These are phyloP conservation scores for Thalassiosira livingstoniorum DNA, from an alignment of 352 stramenopile genomes.

Conservation along the genomic window DNA sequence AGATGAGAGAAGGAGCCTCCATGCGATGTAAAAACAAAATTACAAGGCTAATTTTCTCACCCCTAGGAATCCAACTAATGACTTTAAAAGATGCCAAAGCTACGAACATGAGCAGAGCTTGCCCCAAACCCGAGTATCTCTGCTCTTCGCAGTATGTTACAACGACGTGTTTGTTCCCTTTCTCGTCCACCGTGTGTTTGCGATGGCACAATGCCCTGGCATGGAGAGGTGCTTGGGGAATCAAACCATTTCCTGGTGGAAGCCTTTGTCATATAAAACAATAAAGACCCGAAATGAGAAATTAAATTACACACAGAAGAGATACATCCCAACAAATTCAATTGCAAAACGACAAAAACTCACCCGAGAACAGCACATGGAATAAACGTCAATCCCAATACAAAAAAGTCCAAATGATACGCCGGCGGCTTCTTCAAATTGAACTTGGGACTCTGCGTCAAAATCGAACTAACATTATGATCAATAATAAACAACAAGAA, in stretches of 20 bases:
- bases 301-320: too few species aligned
- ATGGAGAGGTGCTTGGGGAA: constrained; percentile 68
- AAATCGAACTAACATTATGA: constrained; percentile 67
- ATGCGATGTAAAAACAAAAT: too few species aligned
- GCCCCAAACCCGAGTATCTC: constrained; percentile 55
- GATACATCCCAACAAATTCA: too few species aligned
- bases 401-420: constrained; percentile 76
- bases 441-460: constrained; percentile 65
- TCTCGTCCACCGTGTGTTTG: constrained; percentile 33
- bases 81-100: constrained; percentile 45
- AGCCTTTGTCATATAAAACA: too few species aligned
- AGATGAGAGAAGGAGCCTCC: too few species aligned
- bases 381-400: constrained; percentile 68
- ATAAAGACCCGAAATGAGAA: too few species aligned
- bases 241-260: constrained; percentile 63
- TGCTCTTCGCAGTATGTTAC: constrained; percentile 66
- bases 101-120: constrained; percentile 71
- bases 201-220: constrained; percentile 53
- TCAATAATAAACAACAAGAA: constrained; percentile 74
- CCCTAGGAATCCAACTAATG: constrained; percentile 65
- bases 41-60: too few species aligned
- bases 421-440: constrained; percentile 65
- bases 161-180: constrained; percentile 59
- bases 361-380: constrained; percentile 64
- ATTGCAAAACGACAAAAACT: too few species aligned